A percentile compares a stretch with the other conserved stretches of the same genome.
phyloP scores from a whole-genome alignment of 2,329 filamentous ascomycete genomes.

The Cladosporium sp. region DNA sequence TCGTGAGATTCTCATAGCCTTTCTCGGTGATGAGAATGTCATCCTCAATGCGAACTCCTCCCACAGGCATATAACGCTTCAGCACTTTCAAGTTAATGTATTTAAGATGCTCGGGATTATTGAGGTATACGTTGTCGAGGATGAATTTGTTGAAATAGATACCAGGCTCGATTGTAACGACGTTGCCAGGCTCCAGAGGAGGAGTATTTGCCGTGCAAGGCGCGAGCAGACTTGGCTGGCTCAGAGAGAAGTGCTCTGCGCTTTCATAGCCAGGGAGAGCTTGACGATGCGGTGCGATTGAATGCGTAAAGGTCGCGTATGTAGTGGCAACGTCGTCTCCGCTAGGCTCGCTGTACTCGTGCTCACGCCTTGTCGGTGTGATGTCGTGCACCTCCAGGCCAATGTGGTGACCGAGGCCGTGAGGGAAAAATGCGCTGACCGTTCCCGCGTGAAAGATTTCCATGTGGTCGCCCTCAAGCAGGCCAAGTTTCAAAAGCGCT shows the following conservation, averaged over 20 bases:
- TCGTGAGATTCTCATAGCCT: constrained; percentile 82
- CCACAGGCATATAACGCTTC: constrained; percentile 68
- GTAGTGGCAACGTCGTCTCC: not conserved
- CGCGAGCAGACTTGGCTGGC: not conserved
- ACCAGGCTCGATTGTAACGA: constrained; percentile 92
- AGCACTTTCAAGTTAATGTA: constrained; percentile 64
- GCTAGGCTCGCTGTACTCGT: not conserved
- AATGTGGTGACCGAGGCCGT: constrained; percentile 48
- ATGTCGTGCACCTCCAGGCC: constrained; percentile 49
- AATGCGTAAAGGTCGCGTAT: not conserved
- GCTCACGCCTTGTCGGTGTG: constrained; percentile 27
- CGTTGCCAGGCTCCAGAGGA: constrained; percentile 57
- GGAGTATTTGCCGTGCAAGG: not conserved
- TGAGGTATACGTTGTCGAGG: constrained; percentile 62
- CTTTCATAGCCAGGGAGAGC: not conserved
- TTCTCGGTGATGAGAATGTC: constrained; percentile 74
- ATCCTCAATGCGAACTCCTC: constrained; percentile 87
- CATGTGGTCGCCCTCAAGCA: constrained; percentile 60
- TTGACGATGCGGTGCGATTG: not conserved
- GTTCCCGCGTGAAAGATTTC: constrained; percentile 41
- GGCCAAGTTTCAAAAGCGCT: constrained; percentile 69
- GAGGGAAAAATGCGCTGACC: constrained; percentile 45
- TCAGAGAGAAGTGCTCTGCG: not conserved
- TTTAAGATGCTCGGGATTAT: constrained; percentile 53
- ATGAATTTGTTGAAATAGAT: constrained; percentile 73